These are phyloP conservation scores for Yarrowia galli DNA, from an alignment of 1,139 yeast genomes.

Conservation along the genomic window DNA sequence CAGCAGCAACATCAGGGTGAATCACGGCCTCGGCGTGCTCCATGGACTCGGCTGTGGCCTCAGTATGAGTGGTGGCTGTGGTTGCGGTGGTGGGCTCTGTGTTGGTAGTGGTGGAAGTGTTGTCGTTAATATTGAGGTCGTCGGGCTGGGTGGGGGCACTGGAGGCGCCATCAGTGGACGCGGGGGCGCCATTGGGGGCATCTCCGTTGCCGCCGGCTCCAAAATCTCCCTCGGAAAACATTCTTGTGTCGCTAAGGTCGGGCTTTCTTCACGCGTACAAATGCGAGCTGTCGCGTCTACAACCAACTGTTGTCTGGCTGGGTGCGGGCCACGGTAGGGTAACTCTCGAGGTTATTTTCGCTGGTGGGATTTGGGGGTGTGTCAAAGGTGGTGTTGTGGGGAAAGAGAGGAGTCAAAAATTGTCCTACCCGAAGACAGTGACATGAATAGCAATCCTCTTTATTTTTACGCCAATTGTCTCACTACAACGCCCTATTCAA, in stretches of 20 bases:
- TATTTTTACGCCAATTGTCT: neutral
- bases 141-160: neutral
- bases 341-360: constrained; percentile 2
- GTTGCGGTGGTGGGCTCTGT: constrained; percentile 22
- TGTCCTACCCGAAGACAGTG: too few species aligned
- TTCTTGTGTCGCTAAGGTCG: neutral
- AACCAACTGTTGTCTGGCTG: neutral
- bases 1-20: neutral
- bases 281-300: constrained; percentile 20
- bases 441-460: too few species aligned
- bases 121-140: constrained; percentile 9
- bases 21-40: neutral
- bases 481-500: neutral
- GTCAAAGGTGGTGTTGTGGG: neutral
- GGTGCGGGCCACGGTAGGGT: constrained; percentile 2
- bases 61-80: constrained; percentile 4
- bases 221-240: constrained; percentile 31
- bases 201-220: constrained; percentile 10
- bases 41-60: constrained; percentile 9
- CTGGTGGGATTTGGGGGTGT: neutral
- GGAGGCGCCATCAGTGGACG: constrained; percentile 3
- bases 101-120: neutral
- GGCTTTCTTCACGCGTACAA: constrained; percentile 20
- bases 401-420: too few species aligned
- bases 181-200: constrained; percentile 15